Conservation (phyloP, 1,284 basidiomycete species). For the Schizopora paradoxa region DNA sequence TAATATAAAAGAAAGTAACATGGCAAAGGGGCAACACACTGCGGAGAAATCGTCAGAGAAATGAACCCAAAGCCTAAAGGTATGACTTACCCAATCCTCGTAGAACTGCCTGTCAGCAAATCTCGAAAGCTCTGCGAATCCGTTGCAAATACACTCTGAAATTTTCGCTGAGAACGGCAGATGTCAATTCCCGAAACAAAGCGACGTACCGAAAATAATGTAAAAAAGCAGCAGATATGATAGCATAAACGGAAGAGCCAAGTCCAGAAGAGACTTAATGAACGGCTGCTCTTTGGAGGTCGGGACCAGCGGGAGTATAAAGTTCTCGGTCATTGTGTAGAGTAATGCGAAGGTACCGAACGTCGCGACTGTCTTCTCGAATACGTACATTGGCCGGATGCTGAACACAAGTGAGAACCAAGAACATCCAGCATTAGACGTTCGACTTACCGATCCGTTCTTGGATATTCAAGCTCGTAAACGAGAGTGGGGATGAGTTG, state of each 20-base stretch:
- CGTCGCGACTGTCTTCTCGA: slow-evolving; percentile 93
- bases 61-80: neutral
- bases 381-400: slow-evolving; percentile 85
- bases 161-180: slow-evolving; percentile 5
- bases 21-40: slow-evolving; percentile 7
- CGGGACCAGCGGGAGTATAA: slow-evolving; percentile 81
- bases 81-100: slow-evolving; percentile 74
- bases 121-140: slow-evolving; percentile 81
- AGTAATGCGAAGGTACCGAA: slow-evolving; percentile 94
- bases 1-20: neutral
- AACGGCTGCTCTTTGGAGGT: slow-evolving; percentile 65
- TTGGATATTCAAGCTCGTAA: slow-evolving; percentile 94
- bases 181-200: slow-evolving; percentile 17
- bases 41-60: slow-evolving; percentile 4
- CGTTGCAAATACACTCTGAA: slow-evolving; percentile 91
- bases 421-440: neutral
- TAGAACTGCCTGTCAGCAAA: slow-evolving; percentile 98
- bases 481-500: slow-evolving; percentile 90
- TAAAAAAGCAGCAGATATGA: slow-evolving; percentile 78
- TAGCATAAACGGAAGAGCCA: slow-evolving; percentile 92
- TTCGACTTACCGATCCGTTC: slow-evolving; percentile 70
- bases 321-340: slow-evolving; percentile 89
- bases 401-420: slow-evolving; percentile 31
- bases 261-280: slow-evolving; percentile 72
- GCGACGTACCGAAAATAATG: slow-evolving; percentile 67